These are phyloP conservation scores for Solanum gandarillasii DNA, from an alignment of 257 asterid genomes.

Conservation along the genomic window DNA sequence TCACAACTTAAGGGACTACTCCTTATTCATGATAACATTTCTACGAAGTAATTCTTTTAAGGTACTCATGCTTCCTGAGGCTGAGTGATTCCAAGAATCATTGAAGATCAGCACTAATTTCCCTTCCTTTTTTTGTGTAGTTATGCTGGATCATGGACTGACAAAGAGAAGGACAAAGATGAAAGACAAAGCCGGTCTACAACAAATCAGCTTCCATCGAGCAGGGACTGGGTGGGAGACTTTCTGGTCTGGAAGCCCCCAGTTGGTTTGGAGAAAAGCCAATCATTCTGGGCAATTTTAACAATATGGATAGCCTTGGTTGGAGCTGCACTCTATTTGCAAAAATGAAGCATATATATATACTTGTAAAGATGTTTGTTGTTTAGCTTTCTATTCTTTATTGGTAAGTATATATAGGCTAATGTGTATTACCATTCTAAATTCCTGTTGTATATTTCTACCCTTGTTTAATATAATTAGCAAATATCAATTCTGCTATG, in stretches of 20 bases:
- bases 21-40: too few relatives aligned
- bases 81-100: background rate
- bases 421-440: background rate
- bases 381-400: background rate
- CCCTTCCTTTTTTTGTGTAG: constrained; percentile 16
- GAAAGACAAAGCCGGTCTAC: constrained; percentile 47
- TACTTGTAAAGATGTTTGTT: background rate
- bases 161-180: constrained; percentile 75
- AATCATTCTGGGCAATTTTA: constrained; percentile 64
- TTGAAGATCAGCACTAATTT: background rate
- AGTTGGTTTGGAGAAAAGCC: constrained; percentile 55
- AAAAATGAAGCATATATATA: constrained; percentile 22
- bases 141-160: constrained; percentile 87
- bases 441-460: background rate
- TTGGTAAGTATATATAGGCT: background rate
- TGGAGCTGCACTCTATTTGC: constrained; percentile 71
- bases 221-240: constrained; percentile 60
- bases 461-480: background rate
- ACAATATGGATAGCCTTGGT: constrained; percentile 79
- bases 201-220: constrained; percentile 61
- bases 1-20: too few relatives aligned
- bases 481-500: background rate
- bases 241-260: constrained; percentile 84
- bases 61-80: background rate
- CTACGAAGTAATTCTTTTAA: too few relatives aligned